These are phyloP conservation scores for Globisporangium camurandrum DNA, from an alignment of 352 stramenopile genomes.

Conservation along the genomic window DNA sequence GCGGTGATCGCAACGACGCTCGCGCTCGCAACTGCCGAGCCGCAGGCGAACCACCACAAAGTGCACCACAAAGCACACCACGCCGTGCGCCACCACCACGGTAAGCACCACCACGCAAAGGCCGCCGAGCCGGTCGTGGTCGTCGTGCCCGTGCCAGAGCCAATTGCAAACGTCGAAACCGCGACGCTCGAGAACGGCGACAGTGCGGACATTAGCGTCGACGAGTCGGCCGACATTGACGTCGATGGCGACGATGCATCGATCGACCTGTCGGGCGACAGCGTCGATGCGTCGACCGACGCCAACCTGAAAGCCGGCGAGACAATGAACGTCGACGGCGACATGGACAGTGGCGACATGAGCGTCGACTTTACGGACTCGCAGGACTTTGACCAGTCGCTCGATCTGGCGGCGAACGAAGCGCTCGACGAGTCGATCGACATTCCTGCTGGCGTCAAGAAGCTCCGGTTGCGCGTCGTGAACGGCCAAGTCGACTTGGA, in stretches of 20 bases:
- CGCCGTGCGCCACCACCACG: constrained; percentile 7
- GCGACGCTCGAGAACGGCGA: constrained; percentile 10
- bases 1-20: constrained; percentile 14
- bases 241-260: constrained; percentile 17
- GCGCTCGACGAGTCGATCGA: constrained; percentile 39
- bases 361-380: constrained; percentile 35
- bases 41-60: neutral
- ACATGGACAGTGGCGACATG: constrained; percentile 24
- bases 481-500: constrained; percentile 42
- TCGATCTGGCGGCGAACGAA: constrained; percentile 34
- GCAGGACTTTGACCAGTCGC: constrained; percentile 40
- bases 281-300: constrained; percentile 2
- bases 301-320: constrained; percentile 18
- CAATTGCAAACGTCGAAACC: neutral
- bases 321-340: constrained; percentile 23
- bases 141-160: neutral
- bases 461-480: constrained; percentile 36
- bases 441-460: constrained; percentile 33
- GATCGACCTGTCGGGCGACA: constrained; percentile 19
- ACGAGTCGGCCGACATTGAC: constrained; percentile 22
- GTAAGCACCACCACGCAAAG: constrained; percentile 7
- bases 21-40: constrained; percentile 7
- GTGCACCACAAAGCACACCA: constrained; percentile 8
- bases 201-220: constrained; percentile 21
- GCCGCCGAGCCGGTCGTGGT: constrained; percentile 1